Evolutionary conservation across 2,329 filamentous ascomycete genomes (phyloP), one percentile per base, ranked within the genome.

Genomic region (Fonsecaea nubica): DNA sequence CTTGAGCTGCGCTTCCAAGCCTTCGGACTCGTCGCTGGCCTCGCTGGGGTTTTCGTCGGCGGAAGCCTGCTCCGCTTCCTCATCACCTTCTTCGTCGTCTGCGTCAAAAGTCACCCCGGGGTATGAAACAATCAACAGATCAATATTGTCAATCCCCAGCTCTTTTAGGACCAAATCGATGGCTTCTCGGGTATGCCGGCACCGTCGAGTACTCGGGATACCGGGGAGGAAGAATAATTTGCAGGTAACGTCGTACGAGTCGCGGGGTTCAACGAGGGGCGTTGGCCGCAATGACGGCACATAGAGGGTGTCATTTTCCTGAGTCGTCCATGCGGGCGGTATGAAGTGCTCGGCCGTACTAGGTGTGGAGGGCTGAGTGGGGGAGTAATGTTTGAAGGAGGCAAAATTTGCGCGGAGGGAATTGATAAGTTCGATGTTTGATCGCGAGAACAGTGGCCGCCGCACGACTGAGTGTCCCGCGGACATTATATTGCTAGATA

Each of bases 81-180:
- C 78, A 25, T 78, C 89, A 72, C 90, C 87, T 80, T 89, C 93
- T 76, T 96, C 92, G 77, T 93, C 93, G 75, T 95, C 92, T 57
- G 93, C 93, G 73, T 97, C 93, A 74, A 98, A 98, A 5, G 92
- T 91, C 78, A 98, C 90, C 56, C 92, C 93, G 0, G 95, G 94
- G 78, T 97, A 98, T 0, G 92, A 96, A 9, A 94, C 89, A 70
- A 99, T 95, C 53, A 99, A 85, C 33, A 99, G 86, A 76, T 98
- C 92, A 70, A 98, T 89, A 33, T 86, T 88, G 8, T 86, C 78
- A 7, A 93, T 88, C 61, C 89, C 86, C 64, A 99, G 82, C 78
- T 96, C 92, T 76, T 90, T 90, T 71, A 90, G 83, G 9, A 98
- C 93, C 9, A 97, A 80, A 59, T 87, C 83, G 71, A 99, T 84